A percentile compares a stretch with the other conserved stretches of the same genome.
These are phyloP conservation scores for Salix koriyanagi DNA, from an alignment of 345 rosid genomes.

Conservation along the genomic window DNA sequence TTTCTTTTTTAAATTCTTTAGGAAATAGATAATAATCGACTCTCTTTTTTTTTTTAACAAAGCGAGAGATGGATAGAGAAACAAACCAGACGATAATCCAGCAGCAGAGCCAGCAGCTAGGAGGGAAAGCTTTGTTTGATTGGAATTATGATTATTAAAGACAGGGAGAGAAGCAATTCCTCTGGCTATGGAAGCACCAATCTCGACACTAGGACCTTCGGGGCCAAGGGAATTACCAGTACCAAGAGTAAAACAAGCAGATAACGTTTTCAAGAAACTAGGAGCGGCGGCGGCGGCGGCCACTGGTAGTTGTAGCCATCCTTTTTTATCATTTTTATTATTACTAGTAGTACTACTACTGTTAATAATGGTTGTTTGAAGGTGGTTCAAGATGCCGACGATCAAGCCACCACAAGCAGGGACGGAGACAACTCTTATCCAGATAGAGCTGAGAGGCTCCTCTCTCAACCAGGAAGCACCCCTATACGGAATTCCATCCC, in stretches of 20 bases:
- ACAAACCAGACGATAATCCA: constrained; percentile 79
- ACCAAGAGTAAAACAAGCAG: constrained; percentile 86
- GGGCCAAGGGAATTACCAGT: constrained; percentile 94
- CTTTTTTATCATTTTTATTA: too few relatives aligned
- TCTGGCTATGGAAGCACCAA: constrained; percentile 78
- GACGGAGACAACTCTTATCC: constrained; percentile 62
- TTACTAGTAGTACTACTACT: too few relatives aligned
- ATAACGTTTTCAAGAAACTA: constrained; percentile 51
- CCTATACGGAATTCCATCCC: constrained; percentile 84
- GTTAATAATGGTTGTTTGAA: constrained; percentile 23
- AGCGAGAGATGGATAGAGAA: not conserved
- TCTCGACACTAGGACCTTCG: constrained; percentile 95
- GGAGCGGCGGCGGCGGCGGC: constrained; percentile 43
- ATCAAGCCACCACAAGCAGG: constrained; percentile 74
- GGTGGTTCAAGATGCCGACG: constrained; percentile 52
- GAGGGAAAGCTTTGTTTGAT: constrained; percentile 51
- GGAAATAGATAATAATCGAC: not conserved
- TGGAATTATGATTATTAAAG: constrained; percentile 31
- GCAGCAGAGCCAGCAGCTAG: constrained; percentile 92
- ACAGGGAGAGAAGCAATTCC: constrained; percentile 40
- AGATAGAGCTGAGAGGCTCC: constrained; percentile 48
- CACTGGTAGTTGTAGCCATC: constrained; percentile 4
- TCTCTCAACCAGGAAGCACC: constrained; percentile 89
- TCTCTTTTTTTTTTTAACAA: too few relatives aligned
- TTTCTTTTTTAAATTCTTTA: too few relatives aligned